Percentiles rank a stretch among this genome's conserved stretches.
Evolutionary conservation across 2,329 filamentous ascomycete genomes (phyloP).

Genomic region (Aspergillus ochraceus): DNA sequence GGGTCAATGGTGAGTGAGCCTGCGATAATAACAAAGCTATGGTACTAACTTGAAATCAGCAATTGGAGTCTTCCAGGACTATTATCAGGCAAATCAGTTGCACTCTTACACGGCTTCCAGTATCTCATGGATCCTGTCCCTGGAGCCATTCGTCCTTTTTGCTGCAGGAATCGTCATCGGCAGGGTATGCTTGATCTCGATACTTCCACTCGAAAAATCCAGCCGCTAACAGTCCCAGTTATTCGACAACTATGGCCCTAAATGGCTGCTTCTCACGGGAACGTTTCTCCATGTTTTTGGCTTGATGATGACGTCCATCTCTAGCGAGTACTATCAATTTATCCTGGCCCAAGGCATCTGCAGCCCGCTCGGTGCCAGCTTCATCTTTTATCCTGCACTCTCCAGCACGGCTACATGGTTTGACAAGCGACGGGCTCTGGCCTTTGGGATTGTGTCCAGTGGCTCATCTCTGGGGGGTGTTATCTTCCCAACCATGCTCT

Average conservation of each 20-base stretch:
- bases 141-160: background rate
- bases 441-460: constrained; percentile 54
- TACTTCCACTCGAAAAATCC: background rate
- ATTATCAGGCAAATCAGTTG: background rate
- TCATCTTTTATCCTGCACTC: constrained; percentile 49
- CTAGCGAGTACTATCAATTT: constrained; percentile 56
- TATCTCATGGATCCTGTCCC: constrained; percentile 59
- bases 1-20: constrained; percentile 40
- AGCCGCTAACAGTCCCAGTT: background rate
- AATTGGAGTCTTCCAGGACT: background rate
- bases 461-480: constrained; percentile 59
- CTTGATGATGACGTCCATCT: constrained; percentile 57
- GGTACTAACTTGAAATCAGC: background rate
- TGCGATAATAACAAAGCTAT: constrained; percentile 32
- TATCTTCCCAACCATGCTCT: constrained; percentile 61
- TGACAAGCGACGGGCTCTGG: constrained; percentile 50
- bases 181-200: constrained; percentile 47
- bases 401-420: constrained; percentile 53
- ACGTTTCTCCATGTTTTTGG: constrained; percentile 57
- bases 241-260: constrained; percentile 61
- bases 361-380: constrained; percentile 50
- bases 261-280: constrained; percentile 51
- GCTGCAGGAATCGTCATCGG: constrained; percentile 57
- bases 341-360: constrained; percentile 56
- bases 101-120: constrained; percentile 51